Conservation (phyloP, 2,329 filamentous ascomycete genomes). For the Fusarium compactum region DNA sequence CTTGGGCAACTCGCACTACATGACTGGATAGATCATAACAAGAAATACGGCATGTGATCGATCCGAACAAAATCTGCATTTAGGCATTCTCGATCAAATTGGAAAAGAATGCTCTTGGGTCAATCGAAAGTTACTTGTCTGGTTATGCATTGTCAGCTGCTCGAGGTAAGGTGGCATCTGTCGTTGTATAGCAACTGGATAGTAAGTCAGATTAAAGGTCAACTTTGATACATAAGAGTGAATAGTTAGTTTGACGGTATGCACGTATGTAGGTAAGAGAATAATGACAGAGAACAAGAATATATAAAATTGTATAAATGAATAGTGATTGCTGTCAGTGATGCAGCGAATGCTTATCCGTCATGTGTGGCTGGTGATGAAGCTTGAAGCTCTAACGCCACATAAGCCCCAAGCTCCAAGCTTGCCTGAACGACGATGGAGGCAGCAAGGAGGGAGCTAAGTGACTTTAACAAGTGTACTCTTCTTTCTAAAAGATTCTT, state of each 20-base stretch:
- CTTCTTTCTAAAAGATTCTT: slow-evolving; percentile 6
- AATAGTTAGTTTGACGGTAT: not conserved
- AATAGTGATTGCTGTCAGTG: not conserved
- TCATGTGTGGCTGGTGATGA: slow-evolving; percentile 22
- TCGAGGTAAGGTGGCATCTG: not conserved
- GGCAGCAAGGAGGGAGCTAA: not conserved
- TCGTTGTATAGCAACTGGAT: not conserved
- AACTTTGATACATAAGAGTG: not conserved
- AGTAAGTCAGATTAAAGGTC: not conserved
- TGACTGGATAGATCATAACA: not conserved
- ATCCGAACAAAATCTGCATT: not conserved
- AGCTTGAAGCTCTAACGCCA: slow-evolving; percentile 31
- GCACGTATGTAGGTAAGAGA: not conserved
- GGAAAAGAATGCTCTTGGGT: not conserved
- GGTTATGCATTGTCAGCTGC: not conserved
- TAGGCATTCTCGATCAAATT: not conserved
- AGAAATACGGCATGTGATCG: not conserved
- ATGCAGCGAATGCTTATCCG: not conserved
- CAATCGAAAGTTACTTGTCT: not conserved
- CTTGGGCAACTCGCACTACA: not conserved
- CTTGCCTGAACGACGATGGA: not conserved
- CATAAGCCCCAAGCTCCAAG: slow-evolving; percentile 14
- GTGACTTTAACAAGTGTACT: not conserved
- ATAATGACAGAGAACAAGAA: not conserved
- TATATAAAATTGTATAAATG: no score